Conservation (phyloP, 2,329 filamentous ascomycete species). For the Fusarium penzigii region DNA sequence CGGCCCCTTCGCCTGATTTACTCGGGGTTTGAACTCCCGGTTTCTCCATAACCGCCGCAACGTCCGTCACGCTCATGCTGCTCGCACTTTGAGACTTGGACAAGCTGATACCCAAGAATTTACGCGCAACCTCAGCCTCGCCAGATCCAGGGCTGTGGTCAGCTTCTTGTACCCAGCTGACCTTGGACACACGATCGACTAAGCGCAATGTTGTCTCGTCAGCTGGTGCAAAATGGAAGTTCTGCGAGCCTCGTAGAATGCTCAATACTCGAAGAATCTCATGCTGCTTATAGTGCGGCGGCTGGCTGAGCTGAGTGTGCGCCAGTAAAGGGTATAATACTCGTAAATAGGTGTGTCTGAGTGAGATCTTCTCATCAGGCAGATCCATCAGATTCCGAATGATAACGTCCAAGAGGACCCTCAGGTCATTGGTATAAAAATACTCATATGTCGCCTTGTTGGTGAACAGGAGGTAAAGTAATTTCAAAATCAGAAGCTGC, state of each 20-base stretch:
- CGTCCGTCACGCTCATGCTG: conserved; percentile 72
- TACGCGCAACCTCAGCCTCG: conserved; percentile 53
- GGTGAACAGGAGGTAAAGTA: conserved; percentile 93
- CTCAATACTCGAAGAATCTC: conserved; percentile 77
- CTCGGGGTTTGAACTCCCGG: conserved; percentile 82
- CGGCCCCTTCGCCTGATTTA: conserved; percentile 41
- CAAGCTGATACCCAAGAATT: conserved; percentile 71
- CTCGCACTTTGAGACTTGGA: conserved; percentile 67
- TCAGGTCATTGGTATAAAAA: conserved; percentile 97
- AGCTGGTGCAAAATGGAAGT: conserved; percentile 75
- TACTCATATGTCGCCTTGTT: conserved; percentile 92
- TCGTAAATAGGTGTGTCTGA: conserved; percentile 92
- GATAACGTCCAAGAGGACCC: conserved; percentile 92
- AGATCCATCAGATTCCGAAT: conserved; percentile 96
- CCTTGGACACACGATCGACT: conserved; percentile 72
- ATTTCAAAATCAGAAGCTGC: conserved; percentile 93
- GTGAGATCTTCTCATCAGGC: conserved; percentile 73
- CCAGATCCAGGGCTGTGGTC: conserved; percentile 33
- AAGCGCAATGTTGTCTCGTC: conserved; percentile 80
- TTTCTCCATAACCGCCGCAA: conserved; percentile 79
- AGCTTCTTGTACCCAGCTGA: conserved; percentile 63
- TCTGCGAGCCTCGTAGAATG: conserved; percentile 65
- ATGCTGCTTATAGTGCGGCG: conserved; percentile 88
- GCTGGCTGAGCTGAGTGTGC: conserved; percentile 84
- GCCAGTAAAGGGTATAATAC: conserved; percentile 88